Percentiles rank a stretch among this genome's conserved stretches.
phyloP scores from a whole-genome alignment of 768 basidiomycete species.

The Calocybe indica region DNA sequence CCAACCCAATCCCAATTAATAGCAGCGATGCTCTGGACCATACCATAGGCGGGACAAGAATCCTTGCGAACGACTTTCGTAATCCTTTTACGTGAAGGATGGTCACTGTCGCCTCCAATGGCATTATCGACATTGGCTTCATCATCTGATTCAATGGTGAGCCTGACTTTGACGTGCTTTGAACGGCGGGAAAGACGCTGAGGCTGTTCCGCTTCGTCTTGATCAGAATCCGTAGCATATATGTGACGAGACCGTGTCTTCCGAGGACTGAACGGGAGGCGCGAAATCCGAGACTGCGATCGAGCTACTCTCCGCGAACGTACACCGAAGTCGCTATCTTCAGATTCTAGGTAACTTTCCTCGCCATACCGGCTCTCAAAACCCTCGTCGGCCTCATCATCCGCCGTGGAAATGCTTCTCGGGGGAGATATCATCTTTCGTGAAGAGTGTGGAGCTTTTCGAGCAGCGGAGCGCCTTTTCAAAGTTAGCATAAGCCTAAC shows the following conservation, averaged over 20 bases:
- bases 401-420: conserved; percentile 13
- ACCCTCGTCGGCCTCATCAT: conserved; percentile 18
- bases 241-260: conserved; percentile 44
- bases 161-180: conserved; percentile 30
- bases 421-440: no score
- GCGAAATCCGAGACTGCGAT: conserved; percentile 8
- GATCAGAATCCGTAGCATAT: conserved; percentile 29
- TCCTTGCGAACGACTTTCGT: conserved; percentile 19
- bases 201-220: conserved; percentile 15
- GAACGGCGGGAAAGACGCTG: conserved; percentile 47
- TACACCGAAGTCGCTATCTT: conserved; percentile 14
- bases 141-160: conserved; percentile 25
- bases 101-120: not conserved
- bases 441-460: no score
- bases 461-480: conserved; percentile 14
- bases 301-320: not conserved
- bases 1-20: conserved; percentile 41
- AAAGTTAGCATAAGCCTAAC: conserved; percentile 32
- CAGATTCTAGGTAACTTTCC: conserved; percentile 22
- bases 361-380: conserved; percentile 13
- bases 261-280: conserved; percentile 63
- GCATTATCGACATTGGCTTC: conserved; percentile 26
- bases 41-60: conserved; percentile 36
- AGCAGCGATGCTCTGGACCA: conserved; percentile 20
- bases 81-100: conserved; percentile 9